These are phyloP conservation scores for Tylopilus rubrobrunneus DNA, from an alignment of 768 basidiomycete species.

Conservation along the genomic window DNA sequence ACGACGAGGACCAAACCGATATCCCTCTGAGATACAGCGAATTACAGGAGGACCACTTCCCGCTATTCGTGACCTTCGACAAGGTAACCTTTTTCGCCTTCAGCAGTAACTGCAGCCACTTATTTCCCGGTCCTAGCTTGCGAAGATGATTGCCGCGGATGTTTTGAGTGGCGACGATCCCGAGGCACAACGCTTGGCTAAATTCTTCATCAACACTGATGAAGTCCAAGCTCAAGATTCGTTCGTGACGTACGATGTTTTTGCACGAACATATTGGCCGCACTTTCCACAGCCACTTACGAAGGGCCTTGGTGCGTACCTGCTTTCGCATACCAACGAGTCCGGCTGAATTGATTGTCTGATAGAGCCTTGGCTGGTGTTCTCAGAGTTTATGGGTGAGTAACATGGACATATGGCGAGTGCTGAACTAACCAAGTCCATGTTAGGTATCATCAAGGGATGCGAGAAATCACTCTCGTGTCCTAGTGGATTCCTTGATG, in stretches of 20 bases:
- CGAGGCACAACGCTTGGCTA: conserved; percentile 2
- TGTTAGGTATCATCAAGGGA: conserved; percentile 59
- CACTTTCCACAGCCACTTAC: conserved; percentile 49
- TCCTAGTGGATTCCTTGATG: conserved; percentile 39
- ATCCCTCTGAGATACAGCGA: conserved; percentile 50
- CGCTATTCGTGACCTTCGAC: conserved; percentile 66
- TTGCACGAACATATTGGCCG: conserved; percentile 54
- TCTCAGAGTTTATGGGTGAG: conserved; percentile 63
- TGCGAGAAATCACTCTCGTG: conserved; percentile 48
- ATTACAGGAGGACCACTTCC: conserved; percentile 59
- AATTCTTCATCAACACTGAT: conserved; percentile 12
- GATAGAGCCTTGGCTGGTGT: conserved; percentile 59
- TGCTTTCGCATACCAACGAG: neutral
- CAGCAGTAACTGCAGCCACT: neutral
- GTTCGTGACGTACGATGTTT: conserved; percentile 44
- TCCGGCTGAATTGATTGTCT: neutral
- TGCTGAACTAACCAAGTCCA: neutral
- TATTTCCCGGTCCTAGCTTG: conserved; percentile 12
- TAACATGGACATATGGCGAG: neutral
- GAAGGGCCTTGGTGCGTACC: conserved; percentile 47
- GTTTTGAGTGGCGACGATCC: conserved; percentile 8
- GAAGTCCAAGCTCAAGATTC: conserved; percentile 19
- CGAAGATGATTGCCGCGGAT: conserved; percentile 26
- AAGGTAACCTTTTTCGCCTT: conserved; percentile 37
- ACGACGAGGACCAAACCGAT: conserved; percentile 24